Evolutionary conservation across 225 moss, liverwort and hornwort species (phyloP).

Genomic region (Bryum argenteum): DNA sequence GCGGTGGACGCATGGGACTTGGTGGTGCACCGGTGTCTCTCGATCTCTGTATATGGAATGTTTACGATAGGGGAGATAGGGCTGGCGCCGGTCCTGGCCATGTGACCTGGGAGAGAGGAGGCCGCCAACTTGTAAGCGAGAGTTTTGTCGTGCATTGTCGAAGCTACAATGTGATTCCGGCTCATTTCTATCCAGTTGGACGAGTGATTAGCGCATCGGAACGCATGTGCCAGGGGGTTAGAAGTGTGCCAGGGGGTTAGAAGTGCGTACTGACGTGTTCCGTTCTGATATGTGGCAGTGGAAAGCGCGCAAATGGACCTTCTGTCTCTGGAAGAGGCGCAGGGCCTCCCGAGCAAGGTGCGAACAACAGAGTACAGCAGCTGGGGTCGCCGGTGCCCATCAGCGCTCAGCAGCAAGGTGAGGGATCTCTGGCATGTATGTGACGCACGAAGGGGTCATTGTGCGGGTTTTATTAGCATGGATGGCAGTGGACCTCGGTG

Average conservation of each 20-base stretch:
- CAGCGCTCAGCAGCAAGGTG: constrained; percentile 76
- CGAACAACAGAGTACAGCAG: constrained; percentile 59
- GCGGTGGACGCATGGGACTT: constrained; percentile 6
- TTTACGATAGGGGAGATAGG: not conserved
- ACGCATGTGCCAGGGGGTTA: not conserved
- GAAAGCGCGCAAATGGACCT: constrained; percentile 93
- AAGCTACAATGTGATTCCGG: not conserved
- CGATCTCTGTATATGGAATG: not conserved
- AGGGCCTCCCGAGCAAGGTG: constrained; percentile 74
- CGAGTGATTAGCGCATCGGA: not conserved
- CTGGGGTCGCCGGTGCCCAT: constrained; percentile 50
- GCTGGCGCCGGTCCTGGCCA: not conserved
- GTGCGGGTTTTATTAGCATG: constrained; percentile 5
- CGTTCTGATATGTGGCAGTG: constrained; percentile 51
- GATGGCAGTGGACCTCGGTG: not conserved
- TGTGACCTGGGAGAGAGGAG: constrained; percentile 15
- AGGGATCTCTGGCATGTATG: not conserved
- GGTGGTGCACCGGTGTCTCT: not conserved
- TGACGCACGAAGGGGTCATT: not conserved
- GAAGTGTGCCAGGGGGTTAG: too few relatives aligned
- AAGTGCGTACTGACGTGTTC: not conserved
- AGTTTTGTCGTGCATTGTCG: not conserved
- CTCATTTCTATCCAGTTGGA: not conserved
- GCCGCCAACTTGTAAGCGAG: not conserved
- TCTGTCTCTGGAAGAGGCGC: constrained; percentile 70